Percentiles rank a stretch among this genome's conserved stretches.
phyloP scores from a whole-genome alignment of 768 basidiomycete species.

The Solioccasus polychromus region DNA sequence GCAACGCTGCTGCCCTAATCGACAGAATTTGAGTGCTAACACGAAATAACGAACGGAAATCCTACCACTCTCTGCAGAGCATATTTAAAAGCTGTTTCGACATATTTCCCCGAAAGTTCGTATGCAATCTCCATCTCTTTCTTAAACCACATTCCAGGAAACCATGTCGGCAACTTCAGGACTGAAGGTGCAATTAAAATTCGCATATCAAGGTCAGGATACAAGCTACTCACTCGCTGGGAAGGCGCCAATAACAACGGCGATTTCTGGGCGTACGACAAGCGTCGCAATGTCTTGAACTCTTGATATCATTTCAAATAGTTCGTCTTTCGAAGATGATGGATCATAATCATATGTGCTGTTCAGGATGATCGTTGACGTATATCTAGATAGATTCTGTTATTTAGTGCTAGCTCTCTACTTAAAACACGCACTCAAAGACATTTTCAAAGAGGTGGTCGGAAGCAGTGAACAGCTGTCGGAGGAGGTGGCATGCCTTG shows the following conservation, averaged over 20 bases:
- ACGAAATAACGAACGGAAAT: background rate
- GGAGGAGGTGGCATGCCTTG: background rate
- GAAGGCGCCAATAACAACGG: background rate
- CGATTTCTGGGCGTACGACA: background rate
- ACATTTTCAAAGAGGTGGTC: background rate
- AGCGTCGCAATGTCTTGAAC: background rate
- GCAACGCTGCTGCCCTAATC: background rate
- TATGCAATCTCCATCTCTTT: background rate
- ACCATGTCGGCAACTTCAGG: slow-evolving; percentile 4
- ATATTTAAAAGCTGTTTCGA: slow-evolving; percentile 2
- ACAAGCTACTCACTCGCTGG: background rate
- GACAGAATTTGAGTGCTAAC: background rate
- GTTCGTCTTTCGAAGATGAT: background rate
- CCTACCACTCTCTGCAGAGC: background rate
- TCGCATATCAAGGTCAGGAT: background rate
- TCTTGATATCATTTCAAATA: background rate
- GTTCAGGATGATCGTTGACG: background rate
- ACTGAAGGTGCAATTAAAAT: background rate
- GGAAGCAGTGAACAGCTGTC: background rate
- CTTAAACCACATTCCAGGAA: slow-evolving; percentile 11
- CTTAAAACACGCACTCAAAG: background rate
- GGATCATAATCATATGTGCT: background rate
- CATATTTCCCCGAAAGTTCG: background rate
- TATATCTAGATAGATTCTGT: background rate
- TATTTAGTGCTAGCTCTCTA: too few relatives aligned